phyloP scores from a whole-genome alignment of 1,139 yeast genomes.

The Geotrichum bryndzae region DNA sequence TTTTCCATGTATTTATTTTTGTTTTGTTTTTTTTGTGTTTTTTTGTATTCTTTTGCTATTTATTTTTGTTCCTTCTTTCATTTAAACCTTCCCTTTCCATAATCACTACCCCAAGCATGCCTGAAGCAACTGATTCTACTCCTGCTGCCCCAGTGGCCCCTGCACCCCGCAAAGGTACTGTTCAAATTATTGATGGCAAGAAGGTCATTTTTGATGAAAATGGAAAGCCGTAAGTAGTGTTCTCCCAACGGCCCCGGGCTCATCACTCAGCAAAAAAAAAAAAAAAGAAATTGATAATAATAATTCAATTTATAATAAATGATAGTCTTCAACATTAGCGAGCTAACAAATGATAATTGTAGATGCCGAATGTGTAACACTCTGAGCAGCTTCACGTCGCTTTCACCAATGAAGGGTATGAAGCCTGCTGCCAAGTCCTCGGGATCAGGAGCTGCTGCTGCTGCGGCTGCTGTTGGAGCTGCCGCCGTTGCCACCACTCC shows the following conservation, averaged over 20 bases:
- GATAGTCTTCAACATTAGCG: background rate
- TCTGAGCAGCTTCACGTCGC: conserved; percentile 61
- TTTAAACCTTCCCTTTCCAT: background rate
- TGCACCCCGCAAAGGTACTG: conserved; percentile 16
- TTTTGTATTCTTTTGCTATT: background rate
- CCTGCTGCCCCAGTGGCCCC: conserved; percentile 2
- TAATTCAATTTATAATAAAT: background rate
- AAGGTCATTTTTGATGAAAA: conserved; percentile 74
- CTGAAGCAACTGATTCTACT: conserved; percentile 3
- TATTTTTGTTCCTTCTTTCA: background rate
- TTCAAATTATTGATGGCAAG: conserved; percentile 43
- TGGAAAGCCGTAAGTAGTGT: conserved; percentile 73
- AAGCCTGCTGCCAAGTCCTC: conserved; percentile 3
- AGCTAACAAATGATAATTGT: background rate
- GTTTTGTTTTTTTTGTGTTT: background rate
- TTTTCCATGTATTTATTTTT: background rate
- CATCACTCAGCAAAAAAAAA: background rate
- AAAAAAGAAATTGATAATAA: background rate
- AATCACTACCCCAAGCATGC: background rate
- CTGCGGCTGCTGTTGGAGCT: conserved; percentile 21
- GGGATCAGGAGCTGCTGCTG: conserved; percentile 17
- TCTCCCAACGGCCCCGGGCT: background rate
- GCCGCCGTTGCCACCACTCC: conserved; percentile 18
- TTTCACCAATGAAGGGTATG: background rate
- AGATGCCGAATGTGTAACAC: conserved; percentile 84